These are phyloP conservation scores for Apiospora koreana DNA, from an alignment of 2,329 filamentous ascomycete species.

Conservation along the genomic window DNA sequence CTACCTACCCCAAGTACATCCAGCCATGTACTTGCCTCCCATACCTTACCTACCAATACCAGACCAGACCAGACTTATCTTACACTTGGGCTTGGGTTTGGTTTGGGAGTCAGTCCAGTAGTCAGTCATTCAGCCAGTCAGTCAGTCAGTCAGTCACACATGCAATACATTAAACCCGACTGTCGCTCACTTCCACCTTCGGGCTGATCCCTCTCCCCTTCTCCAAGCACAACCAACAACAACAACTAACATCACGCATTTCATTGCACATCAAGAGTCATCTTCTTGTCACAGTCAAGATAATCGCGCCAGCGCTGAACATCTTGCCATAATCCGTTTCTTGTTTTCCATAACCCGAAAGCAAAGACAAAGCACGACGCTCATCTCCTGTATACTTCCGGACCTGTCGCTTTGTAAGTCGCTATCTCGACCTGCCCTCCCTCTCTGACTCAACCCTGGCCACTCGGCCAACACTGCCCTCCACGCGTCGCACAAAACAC, in stretches of 20 bases:
- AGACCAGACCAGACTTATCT: not conserved
- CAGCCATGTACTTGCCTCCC: not conserved
- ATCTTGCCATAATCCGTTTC: conserved; percentile 35
- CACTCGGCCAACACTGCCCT: not conserved
- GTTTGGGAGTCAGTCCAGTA: not conserved
- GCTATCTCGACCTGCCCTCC: conserved; percentile 15
- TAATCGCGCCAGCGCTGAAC: conserved; percentile 55
- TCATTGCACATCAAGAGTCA: conserved; percentile 52
- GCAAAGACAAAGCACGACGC: conserved; percentile 20
- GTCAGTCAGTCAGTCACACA: conserved; percentile 8
- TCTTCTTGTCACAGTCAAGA: conserved; percentile 60
- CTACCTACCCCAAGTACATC: not conserved
- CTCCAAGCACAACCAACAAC: conserved; percentile 52
- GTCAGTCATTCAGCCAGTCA: not conserved
- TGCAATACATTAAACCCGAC: conserved; percentile 25
- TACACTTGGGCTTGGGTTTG: not conserved
- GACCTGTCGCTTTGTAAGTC: conserved; percentile 37
- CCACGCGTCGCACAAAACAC: conserved; percentile 23
- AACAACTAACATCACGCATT: conserved; percentile 37
- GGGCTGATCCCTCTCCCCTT: conserved; percentile 34
- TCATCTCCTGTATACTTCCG: conserved; percentile 29
- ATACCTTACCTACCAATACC: not conserved
- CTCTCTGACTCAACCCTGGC: conserved; percentile 16
- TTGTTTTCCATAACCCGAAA: conserved; percentile 28
- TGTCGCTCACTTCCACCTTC: conserved; percentile 38